Evolutionary conservation across 2,329 filamentous ascomycete genomes (phyloP), one percentile per base, ranked within the genome.

Genomic region (Fusarium sp.): DNA sequence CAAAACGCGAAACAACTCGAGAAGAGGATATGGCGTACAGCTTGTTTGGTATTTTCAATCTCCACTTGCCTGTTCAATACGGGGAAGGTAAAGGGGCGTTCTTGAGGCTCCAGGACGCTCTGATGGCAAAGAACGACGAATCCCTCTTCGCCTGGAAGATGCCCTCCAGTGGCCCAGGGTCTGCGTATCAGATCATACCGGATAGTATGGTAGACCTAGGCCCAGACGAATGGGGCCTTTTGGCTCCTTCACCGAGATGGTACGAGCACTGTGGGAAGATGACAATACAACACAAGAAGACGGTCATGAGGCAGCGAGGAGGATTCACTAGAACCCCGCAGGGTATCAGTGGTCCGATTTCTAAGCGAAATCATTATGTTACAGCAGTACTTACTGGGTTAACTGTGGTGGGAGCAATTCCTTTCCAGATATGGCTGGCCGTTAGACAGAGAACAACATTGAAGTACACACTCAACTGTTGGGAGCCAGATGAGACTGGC

Each of bases 101-200:
- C 15, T 17, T 55, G 13, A 39, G 52, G 36, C 52, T 55, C 6
- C 52, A 55, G n/a, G 52, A 55, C 3, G 33, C 43, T 24, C n/a
- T 55, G 19, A 55, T 55, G 13, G 22, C 33, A 7, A 56, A 56
- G 43, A 49, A 56, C 6, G 52, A 56, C 3, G 52, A 56, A 15
- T 56, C 52, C 1, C 43, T 56, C 3, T 56, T 56, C 14, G 52
- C 52, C 4, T 56, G 52, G 52, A 56, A 39, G 13, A 56, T 49
- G 52, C 52, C 52, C 9, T 15, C 1, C 1, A 24, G 13, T 1
- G 52, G 52, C 0, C 33, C 52, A 39, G 24, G 33, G 1, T 31
- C 31, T n/a, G 6, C n/a, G 7, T 28, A 22, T 10, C 26, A 56
- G 5, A 49, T 56, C 2, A 22, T 56, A 33, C 52, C 52, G 7